These are phyloP conservation scores for Trichoderma polysporum DNA, from an alignment of 2,329 filamentous ascomycete genomes.

Conservation along the genomic window DNA sequence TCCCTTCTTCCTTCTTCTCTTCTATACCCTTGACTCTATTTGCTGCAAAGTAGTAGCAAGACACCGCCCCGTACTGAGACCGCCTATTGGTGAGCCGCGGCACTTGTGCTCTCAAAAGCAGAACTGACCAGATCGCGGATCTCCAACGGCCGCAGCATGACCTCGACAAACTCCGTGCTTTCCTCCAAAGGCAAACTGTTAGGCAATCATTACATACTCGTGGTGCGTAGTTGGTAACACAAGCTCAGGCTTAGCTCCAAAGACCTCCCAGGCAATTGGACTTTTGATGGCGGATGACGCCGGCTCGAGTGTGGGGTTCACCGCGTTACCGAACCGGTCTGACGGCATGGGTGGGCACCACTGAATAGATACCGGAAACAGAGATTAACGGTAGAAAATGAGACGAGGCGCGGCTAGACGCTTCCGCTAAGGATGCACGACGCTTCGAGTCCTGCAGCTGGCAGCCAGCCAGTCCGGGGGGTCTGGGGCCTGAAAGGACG, in stretches of 20 bases:
- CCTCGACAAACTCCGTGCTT: background rate
- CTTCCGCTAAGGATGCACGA: background rate
- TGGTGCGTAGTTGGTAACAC: background rate
- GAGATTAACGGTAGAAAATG: conserved; percentile 11
- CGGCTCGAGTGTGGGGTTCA: background rate
- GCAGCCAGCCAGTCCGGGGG: background rate
- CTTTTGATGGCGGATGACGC: conserved; percentile 4
- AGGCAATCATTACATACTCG: conserved; percentile 23
- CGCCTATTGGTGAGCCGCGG: background rate
- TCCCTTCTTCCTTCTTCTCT: background rate
- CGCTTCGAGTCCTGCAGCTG: background rate
- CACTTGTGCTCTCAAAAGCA: background rate
- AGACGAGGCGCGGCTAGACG: background rate
- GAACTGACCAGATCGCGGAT: background rate
- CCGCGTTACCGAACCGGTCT: conserved; percentile 16
- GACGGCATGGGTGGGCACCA: conserved; percentile 9
- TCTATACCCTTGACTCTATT: background rate
- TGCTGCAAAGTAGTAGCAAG: background rate
- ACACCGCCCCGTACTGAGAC: background rate
- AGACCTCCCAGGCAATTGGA: background rate
- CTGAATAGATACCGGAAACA: conserved; percentile 16
- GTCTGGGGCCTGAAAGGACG: background rate
- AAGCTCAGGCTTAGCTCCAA: background rate
- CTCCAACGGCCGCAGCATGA: background rate
- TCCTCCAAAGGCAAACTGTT: conserved; percentile 7